Conservation (phyloP, 1,284 basidiomycete genomes). For the Boletus sp. region DNA sequence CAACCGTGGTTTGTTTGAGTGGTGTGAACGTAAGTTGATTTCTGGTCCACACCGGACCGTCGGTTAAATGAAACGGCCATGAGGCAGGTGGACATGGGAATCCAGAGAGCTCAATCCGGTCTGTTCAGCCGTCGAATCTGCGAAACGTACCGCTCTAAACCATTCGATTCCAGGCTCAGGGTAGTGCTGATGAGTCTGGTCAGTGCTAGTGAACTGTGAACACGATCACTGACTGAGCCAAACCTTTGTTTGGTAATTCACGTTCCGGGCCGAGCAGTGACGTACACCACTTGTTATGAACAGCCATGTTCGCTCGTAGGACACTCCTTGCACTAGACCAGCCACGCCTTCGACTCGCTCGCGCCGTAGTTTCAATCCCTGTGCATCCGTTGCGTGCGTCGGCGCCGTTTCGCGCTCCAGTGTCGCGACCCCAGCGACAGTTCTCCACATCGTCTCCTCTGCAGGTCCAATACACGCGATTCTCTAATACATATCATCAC, state of each 20-base stretch:
- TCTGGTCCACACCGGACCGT: slow-evolving; percentile 22
- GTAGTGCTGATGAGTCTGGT: background rate
- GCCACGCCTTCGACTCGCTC: slow-evolving; percentile 3
- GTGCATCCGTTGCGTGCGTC: slow-evolving; percentile 6
- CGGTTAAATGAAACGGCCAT: slow-evolving; percentile 22
- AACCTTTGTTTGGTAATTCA: slow-evolving; percentile 25
- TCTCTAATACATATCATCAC: slow-evolving; percentile 24
- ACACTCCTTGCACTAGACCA: slow-evolving; percentile 8
- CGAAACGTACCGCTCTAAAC: background rate
- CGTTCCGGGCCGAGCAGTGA: background rate
- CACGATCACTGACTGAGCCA: background rate
- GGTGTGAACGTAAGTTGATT: slow-evolving; percentile 38
- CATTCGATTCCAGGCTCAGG: background rate
- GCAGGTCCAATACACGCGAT: slow-evolving; percentile 34
- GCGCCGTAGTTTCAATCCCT: background rate
- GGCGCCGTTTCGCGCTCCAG: slow-evolving; percentile 4
- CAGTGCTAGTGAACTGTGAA: background rate
- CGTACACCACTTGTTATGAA: background rate
- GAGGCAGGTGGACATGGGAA: slow-evolving; percentile 23
- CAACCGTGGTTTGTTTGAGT: slow-evolving; percentile 5
- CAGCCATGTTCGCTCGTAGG: slow-evolving; percentile 18
- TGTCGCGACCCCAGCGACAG: slow-evolving; percentile 12
- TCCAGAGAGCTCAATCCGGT: background rate
- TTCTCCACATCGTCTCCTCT: slow-evolving; percentile 30
- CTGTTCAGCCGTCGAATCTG: background rate